phyloP scores from a whole-genome alignment of 331 rosid genomes.

The Erythrophleum ivorense region DNA sequence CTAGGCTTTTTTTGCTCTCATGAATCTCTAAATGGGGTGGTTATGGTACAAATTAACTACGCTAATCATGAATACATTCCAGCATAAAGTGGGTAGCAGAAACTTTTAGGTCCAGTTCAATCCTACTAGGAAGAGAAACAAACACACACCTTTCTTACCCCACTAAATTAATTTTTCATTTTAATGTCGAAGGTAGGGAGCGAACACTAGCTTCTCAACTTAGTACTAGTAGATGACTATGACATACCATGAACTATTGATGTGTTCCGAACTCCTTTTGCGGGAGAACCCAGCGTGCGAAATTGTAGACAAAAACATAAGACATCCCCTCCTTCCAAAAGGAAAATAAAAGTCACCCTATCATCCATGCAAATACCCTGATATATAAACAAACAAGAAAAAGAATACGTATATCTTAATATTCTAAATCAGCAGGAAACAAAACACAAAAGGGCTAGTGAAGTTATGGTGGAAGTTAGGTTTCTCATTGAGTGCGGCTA shows the following conservation, averaged over 20 bases:
- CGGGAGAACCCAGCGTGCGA: slow-evolving; percentile 21
- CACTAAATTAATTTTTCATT: slow-evolving; percentile 11
- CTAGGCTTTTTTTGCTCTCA: slow-evolving; percentile 25
- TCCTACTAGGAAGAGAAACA: slow-evolving; percentile 28
- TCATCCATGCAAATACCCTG: not conserved
- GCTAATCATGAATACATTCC: slow-evolving; percentile 36
- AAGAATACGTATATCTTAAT: slow-evolving; percentile 32
- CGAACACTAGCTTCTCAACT: not conserved
- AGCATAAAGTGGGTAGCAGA: slow-evolving; percentile 45
- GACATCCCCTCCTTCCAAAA: slow-evolving; percentile 34
- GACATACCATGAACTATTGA: not conserved
- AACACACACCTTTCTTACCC: slow-evolving; percentile 20
- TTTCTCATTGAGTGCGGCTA: slow-evolving; percentile 43
- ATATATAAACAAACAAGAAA: slow-evolving; percentile 43
- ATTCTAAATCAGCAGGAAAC: slow-evolving; percentile 30
- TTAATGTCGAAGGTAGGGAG: not conserved
- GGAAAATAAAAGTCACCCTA: slow-evolving; percentile 31
- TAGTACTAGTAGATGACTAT: slow-evolving; percentile 9
- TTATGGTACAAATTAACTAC: slow-evolving; percentile 39
- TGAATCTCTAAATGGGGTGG: slow-evolving; percentile 36
- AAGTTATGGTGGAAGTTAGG: slow-evolving; percentile 39
- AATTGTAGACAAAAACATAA: slow-evolving; percentile 42
- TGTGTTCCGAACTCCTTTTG: not conserved
- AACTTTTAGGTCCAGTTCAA: slow-evolving; percentile 38
- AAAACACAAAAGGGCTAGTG: slow-evolving; percentile 30